Conservation (phyloP, 352 stramenopile species). For the Pythium aquatile region DNA sequence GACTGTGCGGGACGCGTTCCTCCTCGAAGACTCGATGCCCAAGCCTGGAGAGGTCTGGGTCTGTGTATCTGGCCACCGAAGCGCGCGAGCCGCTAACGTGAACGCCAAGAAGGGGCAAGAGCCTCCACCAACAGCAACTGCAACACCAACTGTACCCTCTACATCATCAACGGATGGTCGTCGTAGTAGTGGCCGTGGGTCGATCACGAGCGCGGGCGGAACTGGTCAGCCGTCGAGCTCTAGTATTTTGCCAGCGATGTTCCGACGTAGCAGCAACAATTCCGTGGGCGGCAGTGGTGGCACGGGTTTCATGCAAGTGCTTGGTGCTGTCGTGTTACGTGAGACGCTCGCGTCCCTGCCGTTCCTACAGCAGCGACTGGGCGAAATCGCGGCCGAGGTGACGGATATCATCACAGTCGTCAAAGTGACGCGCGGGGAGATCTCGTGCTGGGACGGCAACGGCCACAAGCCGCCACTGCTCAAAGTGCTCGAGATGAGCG, state of each 20-base stretch:
- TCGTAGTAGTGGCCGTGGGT: not conserved
- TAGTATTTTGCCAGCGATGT: slow-evolving; percentile 14
- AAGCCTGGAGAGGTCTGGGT: slow-evolving; percentile 77
- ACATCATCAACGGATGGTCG: not conserved
- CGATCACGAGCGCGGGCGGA: not conserved
- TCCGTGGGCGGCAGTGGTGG: slow-evolving; percentile 1
- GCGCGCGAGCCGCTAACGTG: slow-evolving; percentile 30
- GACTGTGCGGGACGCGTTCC: slow-evolving; percentile 46
- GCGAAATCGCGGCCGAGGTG: slow-evolving; percentile 44
- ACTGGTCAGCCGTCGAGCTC: not conserved
- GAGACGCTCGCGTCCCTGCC: slow-evolving; percentile 34
- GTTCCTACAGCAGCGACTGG: slow-evolving; percentile 48
- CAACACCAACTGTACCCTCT: slow-evolving; percentile 3
- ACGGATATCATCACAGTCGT: slow-evolving; percentile 72
- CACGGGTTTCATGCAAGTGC: slow-evolving; percentile 14
- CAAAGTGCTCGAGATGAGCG: slow-evolving; percentile 66
- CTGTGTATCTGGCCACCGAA: slow-evolving; percentile 56
- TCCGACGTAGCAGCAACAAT: slow-evolving; percentile 33
- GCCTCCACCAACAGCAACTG: slow-evolving; percentile 18
- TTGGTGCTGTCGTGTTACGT: slow-evolving; percentile 23
- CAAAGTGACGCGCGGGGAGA: slow-evolving; percentile 74
- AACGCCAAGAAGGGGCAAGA: slow-evolving; percentile 29
- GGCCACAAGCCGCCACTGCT: slow-evolving; percentile 42
- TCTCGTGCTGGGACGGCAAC: slow-evolving; percentile 66
- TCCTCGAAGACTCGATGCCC: slow-evolving; percentile 74